Conservation (phyloP, 768 basidiomycete genomes). For the Jaapia argillacea region DNA sequence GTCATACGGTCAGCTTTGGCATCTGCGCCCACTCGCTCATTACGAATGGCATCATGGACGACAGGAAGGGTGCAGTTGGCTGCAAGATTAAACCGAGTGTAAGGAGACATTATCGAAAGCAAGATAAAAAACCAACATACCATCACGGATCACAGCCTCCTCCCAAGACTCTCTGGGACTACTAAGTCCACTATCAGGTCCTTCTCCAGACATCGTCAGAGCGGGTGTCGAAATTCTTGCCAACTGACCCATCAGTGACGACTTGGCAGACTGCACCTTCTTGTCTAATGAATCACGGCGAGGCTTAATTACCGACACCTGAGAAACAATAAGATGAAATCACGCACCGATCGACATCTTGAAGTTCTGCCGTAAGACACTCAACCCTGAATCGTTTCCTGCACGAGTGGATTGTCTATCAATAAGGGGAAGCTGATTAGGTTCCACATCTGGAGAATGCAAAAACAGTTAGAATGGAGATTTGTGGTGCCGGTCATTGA, state of each 20-base stretch:
- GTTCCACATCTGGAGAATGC: too few relatives aligned
- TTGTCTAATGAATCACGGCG: too few relatives aligned
- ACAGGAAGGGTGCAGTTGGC: conserved; percentile 44
- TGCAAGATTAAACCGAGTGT: conserved; percentile 7
- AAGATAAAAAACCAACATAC: too few relatives aligned
- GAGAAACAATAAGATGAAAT: background rate
- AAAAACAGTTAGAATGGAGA: too few relatives aligned
- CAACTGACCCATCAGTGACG: conserved; percentile 39
- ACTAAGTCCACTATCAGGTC: conserved; percentile 14
- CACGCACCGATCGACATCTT: conserved; percentile 62
- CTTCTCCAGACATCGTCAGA: conserved; percentile 30
- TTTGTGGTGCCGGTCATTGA: too few relatives aligned
- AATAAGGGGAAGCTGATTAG: too few relatives aligned
- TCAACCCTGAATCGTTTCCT: conserved; percentile 31
- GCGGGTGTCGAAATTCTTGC: conserved; percentile 29
- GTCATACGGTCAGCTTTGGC: conserved; percentile 58
- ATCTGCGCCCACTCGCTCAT: conserved; percentile 43
- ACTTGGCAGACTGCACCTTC: conserved; percentile 58
- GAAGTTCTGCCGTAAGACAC: conserved; percentile 56
- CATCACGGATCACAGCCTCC: conserved; percentile 33
- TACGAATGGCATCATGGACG: conserved; percentile 41
- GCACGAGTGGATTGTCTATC: too few relatives aligned
- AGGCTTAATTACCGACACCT: background rate
- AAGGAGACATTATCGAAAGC: too few relatives aligned
- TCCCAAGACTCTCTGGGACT: conserved; percentile 36